Base-by-base conservation (phyloP, 2,329 filamentous ascomycete genomes). In the Orbilia brochopaga region DNA sequence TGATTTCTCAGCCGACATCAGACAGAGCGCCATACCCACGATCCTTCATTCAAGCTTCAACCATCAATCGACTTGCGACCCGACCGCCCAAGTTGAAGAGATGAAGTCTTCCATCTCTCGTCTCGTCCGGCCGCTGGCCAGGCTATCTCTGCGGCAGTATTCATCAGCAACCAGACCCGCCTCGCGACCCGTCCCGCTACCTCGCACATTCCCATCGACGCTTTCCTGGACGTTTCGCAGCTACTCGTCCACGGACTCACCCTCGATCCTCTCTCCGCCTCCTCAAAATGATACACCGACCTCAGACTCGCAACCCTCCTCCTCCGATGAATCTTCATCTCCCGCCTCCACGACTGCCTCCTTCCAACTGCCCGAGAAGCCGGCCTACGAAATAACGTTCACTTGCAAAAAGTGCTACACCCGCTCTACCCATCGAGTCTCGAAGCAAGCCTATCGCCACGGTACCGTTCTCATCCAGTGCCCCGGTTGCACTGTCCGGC, bases 391-490 rank as follows among this genome's bases (percentile, higher is more conserved):
- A 76, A 84, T 99, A 74, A 90, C 88, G 55, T 97, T 99, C 79
- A 99, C 94, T 75, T 99, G 94, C 84, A 88, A 90, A 69, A 91
- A 90, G 32, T 99, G 94, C 81, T 83, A 84, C 51, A 82, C 85
- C 37, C 88, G 92, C 66, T 95, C 91, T n/a, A 85, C 87, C 11
- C 95, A 99, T 81, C 85, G 85, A 56, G 83, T 99, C 76, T 91
- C 91, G 30, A 97, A 97, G 80, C 94, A 97, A 78, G 94, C 91
- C 32, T 99, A 99, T 79, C 92, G 97, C 80, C 84, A 88, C 74
- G 94, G 94, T 37, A 93, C 91, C 0, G 89, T 94, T 2, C 83
- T 99, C 65, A 92, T 97, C 74, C 88, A 89, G 35, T 99, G 94
- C 78, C 93, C 94, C 0, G 82, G 83, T 2, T 99, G 94, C 80